phyloP scores from a whole-genome alignment of 2,329 filamentous ascomycete species.

The Aspergillaceae sp. region DNA sequence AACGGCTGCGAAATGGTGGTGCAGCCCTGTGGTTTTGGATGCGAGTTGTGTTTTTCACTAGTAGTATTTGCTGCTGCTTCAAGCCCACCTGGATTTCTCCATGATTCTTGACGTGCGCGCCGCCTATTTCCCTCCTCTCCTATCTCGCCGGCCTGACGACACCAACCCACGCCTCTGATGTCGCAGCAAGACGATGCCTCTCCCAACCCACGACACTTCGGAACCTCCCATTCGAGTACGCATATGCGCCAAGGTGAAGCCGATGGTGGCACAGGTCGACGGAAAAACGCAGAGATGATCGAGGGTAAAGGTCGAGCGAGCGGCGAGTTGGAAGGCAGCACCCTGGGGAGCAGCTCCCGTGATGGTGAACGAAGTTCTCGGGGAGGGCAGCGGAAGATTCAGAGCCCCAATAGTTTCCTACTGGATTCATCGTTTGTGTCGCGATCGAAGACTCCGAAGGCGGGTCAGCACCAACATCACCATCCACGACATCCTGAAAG shows the following conservation, averaged over 20 bases:
- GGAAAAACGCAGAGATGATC: conserved; percentile 15
- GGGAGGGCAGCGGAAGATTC: conserved; percentile 15
- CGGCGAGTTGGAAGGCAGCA: conserved; percentile 29
- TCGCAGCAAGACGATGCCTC: conserved; percentile 13
- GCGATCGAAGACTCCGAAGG: conserved; percentile 18
- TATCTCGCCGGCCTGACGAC: conserved; percentile 14
- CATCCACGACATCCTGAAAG: conserved; percentile 17
- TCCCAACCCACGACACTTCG: conserved; percentile 4
- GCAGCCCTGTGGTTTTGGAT: not conserved
- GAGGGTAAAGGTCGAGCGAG: conserved; percentile 20
- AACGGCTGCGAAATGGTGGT: not conserved
- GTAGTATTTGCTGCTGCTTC: not conserved
- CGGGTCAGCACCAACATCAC: conserved; percentile 13
- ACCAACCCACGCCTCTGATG: conserved; percentile 13
- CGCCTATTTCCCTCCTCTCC: conserved; percentile 12
- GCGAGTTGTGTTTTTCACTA: not conserved
- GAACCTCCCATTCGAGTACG: not conserved
- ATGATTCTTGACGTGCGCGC: conserved; percentile 13
- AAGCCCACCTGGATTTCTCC: conserved; percentile 2
- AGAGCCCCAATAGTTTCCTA: conserved; percentile 37
- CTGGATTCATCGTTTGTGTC: conserved; percentile 34
- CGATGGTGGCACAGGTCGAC: conserved; percentile 13
- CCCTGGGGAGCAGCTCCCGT: conserved; percentile 28
- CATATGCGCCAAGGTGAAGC: conserved; percentile 3
- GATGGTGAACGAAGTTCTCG: conserved; percentile 21